Conservation (phyloP, 805 yeast genomes). For the Lipomyces kockii region DNA sequence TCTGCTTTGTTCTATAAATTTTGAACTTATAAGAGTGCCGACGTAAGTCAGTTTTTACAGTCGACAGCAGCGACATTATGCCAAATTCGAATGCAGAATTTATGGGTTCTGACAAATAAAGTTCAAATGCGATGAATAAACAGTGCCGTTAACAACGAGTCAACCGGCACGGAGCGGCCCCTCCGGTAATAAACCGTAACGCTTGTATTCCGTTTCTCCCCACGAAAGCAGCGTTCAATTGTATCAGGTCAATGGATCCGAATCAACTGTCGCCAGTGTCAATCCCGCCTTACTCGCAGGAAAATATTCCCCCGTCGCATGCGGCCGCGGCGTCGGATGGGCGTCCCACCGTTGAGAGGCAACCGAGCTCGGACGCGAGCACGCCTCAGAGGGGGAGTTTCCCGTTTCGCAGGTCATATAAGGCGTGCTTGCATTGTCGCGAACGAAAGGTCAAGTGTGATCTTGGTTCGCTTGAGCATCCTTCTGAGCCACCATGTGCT, state of each 20-base stretch:
- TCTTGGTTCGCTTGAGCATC: slow-evolving; percentile 73
- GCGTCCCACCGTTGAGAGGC: background rate
- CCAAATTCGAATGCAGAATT: background rate
- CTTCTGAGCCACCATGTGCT: slow-evolving; percentile 80
- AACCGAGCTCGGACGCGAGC: background rate
- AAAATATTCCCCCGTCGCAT: background rate
- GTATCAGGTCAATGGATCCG: background rate
- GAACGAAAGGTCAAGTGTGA: slow-evolving; percentile 85
- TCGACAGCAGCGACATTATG: background rate
- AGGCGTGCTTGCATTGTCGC: slow-evolving; percentile 86
- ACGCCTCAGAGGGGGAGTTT: slow-evolving; percentile 1
- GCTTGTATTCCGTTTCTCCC: background rate
- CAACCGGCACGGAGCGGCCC: background rate
- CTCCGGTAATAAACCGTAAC: background rate
- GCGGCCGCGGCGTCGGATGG: background rate
- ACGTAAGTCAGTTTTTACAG: background rate
- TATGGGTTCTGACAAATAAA: background rate
- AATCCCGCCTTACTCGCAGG: background rate
- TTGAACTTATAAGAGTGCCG: too few relatives aligned
- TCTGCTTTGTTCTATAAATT: too few relatives aligned
- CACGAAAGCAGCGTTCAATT: background rate
- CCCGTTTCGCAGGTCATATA: slow-evolving; percentile 66
- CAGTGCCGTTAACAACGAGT: background rate
- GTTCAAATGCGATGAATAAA: background rate
- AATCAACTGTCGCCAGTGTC: background rate